phyloP scores from a whole-genome alignment of 2,329 filamentous ascomycete species.

The Raffaelea ambrosiae region DNA sequence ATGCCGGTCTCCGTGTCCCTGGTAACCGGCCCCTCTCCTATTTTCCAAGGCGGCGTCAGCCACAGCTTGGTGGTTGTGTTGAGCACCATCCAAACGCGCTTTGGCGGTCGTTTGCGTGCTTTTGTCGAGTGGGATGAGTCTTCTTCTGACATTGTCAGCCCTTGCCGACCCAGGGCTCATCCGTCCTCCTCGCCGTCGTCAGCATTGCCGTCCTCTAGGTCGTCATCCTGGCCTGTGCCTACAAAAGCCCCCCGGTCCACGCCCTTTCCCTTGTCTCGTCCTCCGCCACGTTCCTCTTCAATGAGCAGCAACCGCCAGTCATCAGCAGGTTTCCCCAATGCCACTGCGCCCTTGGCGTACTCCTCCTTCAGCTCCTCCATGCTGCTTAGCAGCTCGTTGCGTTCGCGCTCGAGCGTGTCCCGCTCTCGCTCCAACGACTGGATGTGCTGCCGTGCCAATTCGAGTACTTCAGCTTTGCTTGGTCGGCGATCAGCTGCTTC shows the following conservation, averaged over 20 bases:
- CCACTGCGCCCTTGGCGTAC: neutral
- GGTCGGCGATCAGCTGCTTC: slow-evolving; percentile 19
- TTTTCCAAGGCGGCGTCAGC: no score
- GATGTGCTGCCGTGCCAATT: slow-evolving; percentile 25
- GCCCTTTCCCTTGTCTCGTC: neutral
- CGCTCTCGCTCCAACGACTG: slow-evolving; percentile 21
- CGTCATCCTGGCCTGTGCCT: neutral
- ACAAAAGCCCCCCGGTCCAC: neutral
- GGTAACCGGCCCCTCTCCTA: no score
- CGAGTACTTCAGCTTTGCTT: slow-evolving; percentile 28
- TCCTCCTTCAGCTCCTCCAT: slow-evolving; percentile 10
- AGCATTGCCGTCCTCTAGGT: neutral
- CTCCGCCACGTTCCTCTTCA: neutral
- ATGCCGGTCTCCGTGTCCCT: no score
- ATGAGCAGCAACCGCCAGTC: neutral
- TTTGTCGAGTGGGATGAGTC: no score
- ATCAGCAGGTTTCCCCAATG: neutral
- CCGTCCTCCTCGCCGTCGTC: no score
- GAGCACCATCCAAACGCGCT: no score
- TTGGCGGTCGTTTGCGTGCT: no score
- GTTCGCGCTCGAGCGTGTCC: slow-evolving; percentile 20
- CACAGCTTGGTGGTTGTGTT: no score
- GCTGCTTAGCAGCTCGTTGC: slow-evolving; percentile 15
- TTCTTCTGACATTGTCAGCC: no score
- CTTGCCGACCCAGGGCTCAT: no score